Conservation (phyloP, 495 filamentous ascomycete species). For the Podospora didyma region DNA sequence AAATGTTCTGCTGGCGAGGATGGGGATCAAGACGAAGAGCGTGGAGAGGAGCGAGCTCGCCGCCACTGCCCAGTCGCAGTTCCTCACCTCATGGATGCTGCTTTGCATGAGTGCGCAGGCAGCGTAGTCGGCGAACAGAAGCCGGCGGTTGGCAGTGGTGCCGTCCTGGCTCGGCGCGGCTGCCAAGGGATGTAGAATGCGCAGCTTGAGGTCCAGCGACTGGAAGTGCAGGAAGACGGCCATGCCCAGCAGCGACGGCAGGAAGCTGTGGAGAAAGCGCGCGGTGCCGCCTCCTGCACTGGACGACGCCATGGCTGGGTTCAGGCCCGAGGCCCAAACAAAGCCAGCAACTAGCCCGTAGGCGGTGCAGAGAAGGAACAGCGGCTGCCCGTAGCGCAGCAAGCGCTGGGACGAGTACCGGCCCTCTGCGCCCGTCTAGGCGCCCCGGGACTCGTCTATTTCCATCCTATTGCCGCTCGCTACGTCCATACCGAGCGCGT, state of each 20-base stretch:
- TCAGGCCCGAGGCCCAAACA: slow-evolving; percentile 73
- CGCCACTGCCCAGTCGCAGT: slow-evolving; percentile 68
- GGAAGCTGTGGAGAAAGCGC: slow-evolving; percentile 83
- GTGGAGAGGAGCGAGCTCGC: slow-evolving; percentile 62
- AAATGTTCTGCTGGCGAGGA: slow-evolving; percentile 76
- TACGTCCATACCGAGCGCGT: slow-evolving; percentile 22
- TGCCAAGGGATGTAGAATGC: slow-evolving; percentile 72
- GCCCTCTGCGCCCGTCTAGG: too few relatives aligned
- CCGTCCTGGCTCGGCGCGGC: slow-evolving; percentile 55
- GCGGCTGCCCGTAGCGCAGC: slow-evolving; percentile 39
- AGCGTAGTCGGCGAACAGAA: slow-evolving; percentile 73
- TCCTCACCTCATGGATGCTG: slow-evolving; percentile 56
- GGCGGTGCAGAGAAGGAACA: slow-evolving; percentile 58
- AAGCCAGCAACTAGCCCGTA: slow-evolving; percentile 68
- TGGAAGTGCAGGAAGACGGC: slow-evolving; percentile 74
- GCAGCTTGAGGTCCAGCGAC: slow-evolving; percentile 68
- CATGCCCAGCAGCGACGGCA: slow-evolving; percentile 73
- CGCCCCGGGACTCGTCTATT: too few relatives aligned
- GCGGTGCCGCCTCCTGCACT: too few relatives aligned
- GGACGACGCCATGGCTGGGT: too few relatives aligned
- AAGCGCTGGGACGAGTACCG: too few relatives aligned
- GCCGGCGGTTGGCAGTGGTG: slow-evolving; percentile 59
- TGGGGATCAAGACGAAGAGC: slow-evolving; percentile 62
- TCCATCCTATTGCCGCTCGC: slow-evolving; percentile 21
- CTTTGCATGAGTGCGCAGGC: slow-evolving; percentile 60